Evolutionary conservation across 1,284 basidiomycete genomes (phyloP), one percentile per base, ranked within the genome.

Genomic region (Golubevia pallescens): DNA sequence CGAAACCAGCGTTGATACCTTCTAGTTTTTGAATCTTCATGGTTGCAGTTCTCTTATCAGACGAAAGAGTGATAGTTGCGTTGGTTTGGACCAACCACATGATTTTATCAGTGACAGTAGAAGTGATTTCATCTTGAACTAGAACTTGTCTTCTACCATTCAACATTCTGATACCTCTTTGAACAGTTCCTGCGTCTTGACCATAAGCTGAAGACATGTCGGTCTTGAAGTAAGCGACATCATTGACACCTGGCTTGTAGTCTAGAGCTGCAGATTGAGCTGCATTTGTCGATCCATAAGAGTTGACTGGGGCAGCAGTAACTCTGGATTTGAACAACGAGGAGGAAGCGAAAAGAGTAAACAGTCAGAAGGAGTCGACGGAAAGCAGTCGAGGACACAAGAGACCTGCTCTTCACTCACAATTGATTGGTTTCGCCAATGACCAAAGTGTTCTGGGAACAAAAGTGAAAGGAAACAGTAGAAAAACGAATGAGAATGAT

Each of bases 1-100:
- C 61, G 16, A 65, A 58, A 20, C 60, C 73, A 1, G 81, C 81
- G 67, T 84, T 84, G 51, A 80, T 76, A 65, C 80, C 63, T 19
- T 63, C 69, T 63, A 82, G 61, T 21, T 72, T 58, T 58, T 55
- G 69, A 62, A 83, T 71, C 20, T 72, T 78, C 63, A 85, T 65
- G 8, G 82, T 85, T 8, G 78, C 82, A 5, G 78, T 80, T 55
- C 65, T 73, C 66, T 74, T 74, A 61, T 85, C 78, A 2, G 69
- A 2, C 28, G 81, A 84, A 58, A 84, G 57, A 2, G 70, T 56
- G 23, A 82, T 71, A 8, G 82, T 82, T n/a, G 71, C 82, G 66
- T 85, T 85, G 63, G 82, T 85, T 56, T 85, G 82, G 16, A 85
- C 77, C 19, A 80, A 77, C 82, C 82, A 85, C 64, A 79, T 62